Conservation (phyloP, 768 basidiomycete genomes). For the Cystobasidium tubakii region DNA sequence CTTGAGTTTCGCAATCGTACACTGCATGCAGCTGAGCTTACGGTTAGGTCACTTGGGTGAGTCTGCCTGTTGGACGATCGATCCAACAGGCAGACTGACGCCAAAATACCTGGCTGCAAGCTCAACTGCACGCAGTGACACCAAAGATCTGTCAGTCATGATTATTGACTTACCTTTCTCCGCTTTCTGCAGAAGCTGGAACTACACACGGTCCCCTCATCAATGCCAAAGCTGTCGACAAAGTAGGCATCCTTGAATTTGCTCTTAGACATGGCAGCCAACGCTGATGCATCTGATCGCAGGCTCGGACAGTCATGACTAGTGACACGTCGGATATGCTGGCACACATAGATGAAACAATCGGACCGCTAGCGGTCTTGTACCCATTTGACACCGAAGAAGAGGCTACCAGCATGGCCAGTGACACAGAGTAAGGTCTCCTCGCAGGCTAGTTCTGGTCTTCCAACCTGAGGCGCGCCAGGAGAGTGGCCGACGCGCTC, state of each 20-base stretch:
- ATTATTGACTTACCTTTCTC: not conserved
- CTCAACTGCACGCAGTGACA: too few relatives aligned
- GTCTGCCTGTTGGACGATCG: too few relatives aligned
- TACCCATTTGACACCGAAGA: slow-evolving; percentile 90
- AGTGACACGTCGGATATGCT: slow-evolving; percentile 65
- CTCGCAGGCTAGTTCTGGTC: slow-evolving; percentile 64
- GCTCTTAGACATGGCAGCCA: too few relatives aligned
- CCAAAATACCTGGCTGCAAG: too few relatives aligned
- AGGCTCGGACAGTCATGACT: slow-evolving; percentile 76
- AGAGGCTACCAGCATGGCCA: slow-evolving; percentile 79
- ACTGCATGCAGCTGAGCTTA: too few relatives aligned
- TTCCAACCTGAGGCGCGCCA: not conserved
- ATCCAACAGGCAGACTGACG: too few relatives aligned
- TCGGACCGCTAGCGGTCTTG: slow-evolving; percentile 77
- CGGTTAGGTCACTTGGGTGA: too few relatives aligned
- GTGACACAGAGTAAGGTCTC: slow-evolving; percentile 73
- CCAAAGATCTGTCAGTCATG: not conserved
- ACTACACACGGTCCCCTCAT: slow-evolving; percentile 90
- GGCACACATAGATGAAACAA: slow-evolving; percentile 79
- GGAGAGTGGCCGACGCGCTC: slow-evolving; percentile 18
- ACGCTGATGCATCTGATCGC: slow-evolving; percentile 56
- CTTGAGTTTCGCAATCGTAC: not conserved
- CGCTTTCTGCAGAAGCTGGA: slow-evolving; percentile 1
- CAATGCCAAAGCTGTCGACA: slow-evolving; percentile 73
- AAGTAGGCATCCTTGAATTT: too few relatives aligned